phyloP scores from a whole-genome alignment of 306 rosid genomes.

The Canavalia gladiata region DNA sequence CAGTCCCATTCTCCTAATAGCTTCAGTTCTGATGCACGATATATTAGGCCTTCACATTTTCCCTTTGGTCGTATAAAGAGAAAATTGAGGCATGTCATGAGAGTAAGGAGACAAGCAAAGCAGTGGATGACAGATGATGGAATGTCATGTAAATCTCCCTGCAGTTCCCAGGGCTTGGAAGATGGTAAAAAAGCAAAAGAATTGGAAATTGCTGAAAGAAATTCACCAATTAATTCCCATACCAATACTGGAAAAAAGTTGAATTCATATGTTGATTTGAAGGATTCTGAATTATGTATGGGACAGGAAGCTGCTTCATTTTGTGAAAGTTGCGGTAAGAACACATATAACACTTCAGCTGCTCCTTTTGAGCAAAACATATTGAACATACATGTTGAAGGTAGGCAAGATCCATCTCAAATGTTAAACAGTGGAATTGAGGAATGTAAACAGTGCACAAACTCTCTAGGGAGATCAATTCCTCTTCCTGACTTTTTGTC shows the following conservation, averaged over 20 bases:
- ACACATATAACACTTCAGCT: constrained; percentile 28
- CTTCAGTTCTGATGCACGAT: constrained; percentile 43
- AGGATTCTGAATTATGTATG: constrained; percentile 50
- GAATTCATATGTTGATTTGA: constrained; percentile 47
- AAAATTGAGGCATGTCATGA: constrained; percentile 64
- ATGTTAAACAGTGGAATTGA: constrained; percentile 43
- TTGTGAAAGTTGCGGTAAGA: constrained; percentile 49
- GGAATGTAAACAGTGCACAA: constrained; percentile 46
- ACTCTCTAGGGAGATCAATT: constrained; percentile 47
- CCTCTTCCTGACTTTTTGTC: constrained; percentile 46
- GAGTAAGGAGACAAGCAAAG: constrained; percentile 59
- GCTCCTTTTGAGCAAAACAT: constrained; percentile 44
- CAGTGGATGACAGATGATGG: constrained; percentile 43
- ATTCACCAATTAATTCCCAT: constrained; percentile 20
- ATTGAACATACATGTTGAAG: constrained; percentile 48
- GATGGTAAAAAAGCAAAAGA: constrained; percentile 50
- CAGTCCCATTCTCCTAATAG: constrained; percentile 48
- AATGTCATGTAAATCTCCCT: constrained; percentile 33
- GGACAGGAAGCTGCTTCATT: constrained; percentile 56
- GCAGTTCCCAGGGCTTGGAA: constrained; percentile 43
- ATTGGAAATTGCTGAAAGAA: constrained; percentile 48
- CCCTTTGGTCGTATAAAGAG: constrained; percentile 60
- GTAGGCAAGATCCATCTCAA: constrained; percentile 44
- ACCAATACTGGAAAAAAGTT: constrained; percentile 36
- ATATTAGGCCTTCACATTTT: constrained; percentile 48